Conservation (phyloP, 306 rosid genomes). For the Trifolium dubium region DNA sequence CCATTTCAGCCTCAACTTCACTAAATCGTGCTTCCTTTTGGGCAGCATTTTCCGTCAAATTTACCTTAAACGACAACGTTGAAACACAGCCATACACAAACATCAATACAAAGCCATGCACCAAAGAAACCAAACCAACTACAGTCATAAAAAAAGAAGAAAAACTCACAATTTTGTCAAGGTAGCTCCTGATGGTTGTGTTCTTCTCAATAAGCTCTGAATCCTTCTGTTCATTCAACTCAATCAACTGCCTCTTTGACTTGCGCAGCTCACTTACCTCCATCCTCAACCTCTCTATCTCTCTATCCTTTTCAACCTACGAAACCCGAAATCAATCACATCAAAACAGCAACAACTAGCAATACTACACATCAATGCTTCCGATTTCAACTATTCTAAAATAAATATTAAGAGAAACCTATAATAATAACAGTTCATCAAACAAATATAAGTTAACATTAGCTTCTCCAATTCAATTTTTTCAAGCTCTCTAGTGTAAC, state of each 20-base stretch:
- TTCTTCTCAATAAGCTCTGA: constrained; percentile 78
- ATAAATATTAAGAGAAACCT: not conserved
- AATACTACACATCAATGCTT: not conserved
- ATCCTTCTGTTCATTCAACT: constrained; percentile 72
- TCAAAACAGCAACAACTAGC: not conserved
- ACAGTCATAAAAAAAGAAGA: constrained; percentile 24
- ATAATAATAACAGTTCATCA: not conserved
- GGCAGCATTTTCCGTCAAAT: constrained; percentile 64
- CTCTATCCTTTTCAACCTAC: constrained; percentile 87
- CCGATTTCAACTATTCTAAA: not conserved
- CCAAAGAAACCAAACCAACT: constrained; percentile 16
- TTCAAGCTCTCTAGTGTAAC: not conserved
- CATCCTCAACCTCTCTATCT: constrained; percentile 74
- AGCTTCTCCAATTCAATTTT: not conserved
- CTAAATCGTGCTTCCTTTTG: constrained; percentile 78
- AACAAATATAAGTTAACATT: not conserved
- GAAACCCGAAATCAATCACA: constrained; percentile 23
- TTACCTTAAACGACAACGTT: constrained; percentile 55
- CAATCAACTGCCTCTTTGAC: constrained; percentile 84
- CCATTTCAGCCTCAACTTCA: constrained; percentile 75
- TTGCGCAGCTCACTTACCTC: constrained; percentile 81
- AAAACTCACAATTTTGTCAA: constrained; percentile 83
- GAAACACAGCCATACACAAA: constrained; percentile 10
- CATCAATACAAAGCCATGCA: not conserved
- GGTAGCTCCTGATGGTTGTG: constrained; percentile 72